phyloP scores from a whole-genome alignment of 176 grass and related monocot species.

The Cymbopogon citratus region DNA sequence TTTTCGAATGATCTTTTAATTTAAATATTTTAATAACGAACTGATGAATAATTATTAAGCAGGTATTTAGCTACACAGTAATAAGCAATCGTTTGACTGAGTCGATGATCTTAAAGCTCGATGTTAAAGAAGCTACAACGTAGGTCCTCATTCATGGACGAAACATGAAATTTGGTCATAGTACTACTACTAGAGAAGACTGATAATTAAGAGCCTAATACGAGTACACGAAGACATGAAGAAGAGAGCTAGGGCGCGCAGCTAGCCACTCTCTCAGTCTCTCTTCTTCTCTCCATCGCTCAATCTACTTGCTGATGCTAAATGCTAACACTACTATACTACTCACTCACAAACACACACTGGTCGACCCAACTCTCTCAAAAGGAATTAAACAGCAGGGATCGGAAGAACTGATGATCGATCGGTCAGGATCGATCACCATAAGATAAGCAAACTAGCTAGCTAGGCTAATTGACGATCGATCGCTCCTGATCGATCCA shows the following conservation, averaged over 20 bases:
- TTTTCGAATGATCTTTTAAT: background rate
- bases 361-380: constrained; percentile 2
- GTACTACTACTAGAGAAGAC: background rate
- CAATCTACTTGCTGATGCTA: constrained; percentile 21
- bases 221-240: background rate
- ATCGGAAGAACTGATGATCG: background rate
- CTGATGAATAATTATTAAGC: background rate
- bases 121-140: background rate
- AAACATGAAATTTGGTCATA: background rate
- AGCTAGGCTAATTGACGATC: background rate
- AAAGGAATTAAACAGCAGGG: background rate
- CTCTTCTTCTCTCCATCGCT: background rate
- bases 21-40: background rate
- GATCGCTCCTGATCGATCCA: too few species aligned
- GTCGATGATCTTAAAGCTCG: background rate
- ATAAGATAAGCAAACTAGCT: background rate
- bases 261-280: background rate
- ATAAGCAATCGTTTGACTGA: too few species aligned
- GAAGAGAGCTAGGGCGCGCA: background rate
- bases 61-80: too few species aligned
- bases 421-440: background rate
- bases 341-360: background rate
- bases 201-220: background rate
- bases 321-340: background rate
- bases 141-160: background rate